These are phyloP conservation scores for Acanthamoeba castellanii DNA, from an alignment of 208 protist species.

Conservation along the genomic window DNA sequence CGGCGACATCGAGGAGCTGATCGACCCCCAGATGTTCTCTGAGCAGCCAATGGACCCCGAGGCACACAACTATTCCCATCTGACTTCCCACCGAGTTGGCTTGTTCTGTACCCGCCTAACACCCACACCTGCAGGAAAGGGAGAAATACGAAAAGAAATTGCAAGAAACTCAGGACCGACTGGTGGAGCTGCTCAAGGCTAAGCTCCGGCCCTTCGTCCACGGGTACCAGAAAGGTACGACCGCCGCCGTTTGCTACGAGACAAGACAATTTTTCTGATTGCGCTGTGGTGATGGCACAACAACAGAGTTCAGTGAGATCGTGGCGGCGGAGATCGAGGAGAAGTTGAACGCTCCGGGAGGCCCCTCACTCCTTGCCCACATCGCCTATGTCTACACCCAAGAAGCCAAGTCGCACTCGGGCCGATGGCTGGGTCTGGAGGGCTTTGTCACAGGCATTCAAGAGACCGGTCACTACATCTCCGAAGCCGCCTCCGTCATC, in stretches of 20 bases:
- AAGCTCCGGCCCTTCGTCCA: constrained; percentile 29
- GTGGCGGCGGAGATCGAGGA: not conserved
- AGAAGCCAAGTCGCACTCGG: constrained; percentile 55
- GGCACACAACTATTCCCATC: not conserved
- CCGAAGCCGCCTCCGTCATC: constrained; percentile 28
- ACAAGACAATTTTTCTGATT: not conserved
- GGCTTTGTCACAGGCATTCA: not conserved
- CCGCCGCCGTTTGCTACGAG: not conserved
- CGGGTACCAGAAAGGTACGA: not conserved
- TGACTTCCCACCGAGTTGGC: not conserved
- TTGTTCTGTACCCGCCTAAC: not conserved
- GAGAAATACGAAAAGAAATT: constrained; percentile 12
- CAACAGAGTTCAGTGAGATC: constrained; percentile 4
- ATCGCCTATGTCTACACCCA: constrained; percentile 57
- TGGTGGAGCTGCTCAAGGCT: constrained; percentile 57
- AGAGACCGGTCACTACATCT: constrained; percentile 48
- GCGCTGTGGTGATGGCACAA: not conserved
- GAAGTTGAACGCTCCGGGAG: constrained; percentile 51
- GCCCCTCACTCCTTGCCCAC: not conserved
- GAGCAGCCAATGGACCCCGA: not conserved
- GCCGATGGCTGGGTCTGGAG: constrained; percentile 49
- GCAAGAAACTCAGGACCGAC: not conserved
- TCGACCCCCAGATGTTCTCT: constrained; percentile 52
- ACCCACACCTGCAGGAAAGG: not conserved
- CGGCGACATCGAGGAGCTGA: not conserved